Evolutionary conservation across 257 asterid genomes (phyloP).

Genomic region (Solanum peruvianum): DNA sequence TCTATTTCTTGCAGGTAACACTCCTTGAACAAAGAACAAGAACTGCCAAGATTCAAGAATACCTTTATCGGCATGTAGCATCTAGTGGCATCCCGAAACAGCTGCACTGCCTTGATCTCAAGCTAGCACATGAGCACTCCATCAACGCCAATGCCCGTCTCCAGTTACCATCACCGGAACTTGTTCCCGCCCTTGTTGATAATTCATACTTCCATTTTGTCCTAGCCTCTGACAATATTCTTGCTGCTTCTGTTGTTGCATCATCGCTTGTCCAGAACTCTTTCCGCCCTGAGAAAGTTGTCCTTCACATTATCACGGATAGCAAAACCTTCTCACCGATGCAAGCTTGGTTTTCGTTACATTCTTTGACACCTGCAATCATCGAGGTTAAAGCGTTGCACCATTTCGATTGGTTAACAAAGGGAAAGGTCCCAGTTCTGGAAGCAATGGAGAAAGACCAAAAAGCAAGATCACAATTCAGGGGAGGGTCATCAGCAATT

Average conservation of each 20-base stretch:
- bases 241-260: conserved; percentile 94
- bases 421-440: conserved; percentile 84
- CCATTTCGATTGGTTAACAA: conserved; percentile 91
- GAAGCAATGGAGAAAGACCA: conserved; percentile 99
- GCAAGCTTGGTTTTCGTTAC: conserved; percentile 98
- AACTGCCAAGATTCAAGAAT: conserved; percentile 87
- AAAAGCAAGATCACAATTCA: conserved; percentile 59
- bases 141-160: conserved; percentile 88
- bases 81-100: conserved; percentile 98
- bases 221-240: conserved; percentile 84
- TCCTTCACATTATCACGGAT: conserved; percentile 80
- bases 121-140: conserved; percentile 79
- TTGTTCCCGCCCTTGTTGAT: conserved; percentile 80
- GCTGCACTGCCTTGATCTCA: conserved; percentile 79
- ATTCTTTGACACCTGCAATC: conserved; percentile 63
- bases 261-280: conserved; percentile 67
- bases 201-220: conserved; percentile 79
- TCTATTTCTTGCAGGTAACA: conserved; percentile 36
- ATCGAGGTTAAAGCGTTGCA: conserved; percentile 83
- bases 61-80: conserved; percentile 94
- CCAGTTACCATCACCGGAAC: conserved; percentile 84
- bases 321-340: conserved; percentile 76
- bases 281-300: conserved; percentile 56
- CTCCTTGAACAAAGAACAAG: conserved; percentile 80
- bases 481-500: conserved; percentile 92